These are phyloP conservation scores for Cladorrhinum samala DNA, from an alignment of 495 filamentous ascomycete genomes.

Conservation along the genomic window DNA sequence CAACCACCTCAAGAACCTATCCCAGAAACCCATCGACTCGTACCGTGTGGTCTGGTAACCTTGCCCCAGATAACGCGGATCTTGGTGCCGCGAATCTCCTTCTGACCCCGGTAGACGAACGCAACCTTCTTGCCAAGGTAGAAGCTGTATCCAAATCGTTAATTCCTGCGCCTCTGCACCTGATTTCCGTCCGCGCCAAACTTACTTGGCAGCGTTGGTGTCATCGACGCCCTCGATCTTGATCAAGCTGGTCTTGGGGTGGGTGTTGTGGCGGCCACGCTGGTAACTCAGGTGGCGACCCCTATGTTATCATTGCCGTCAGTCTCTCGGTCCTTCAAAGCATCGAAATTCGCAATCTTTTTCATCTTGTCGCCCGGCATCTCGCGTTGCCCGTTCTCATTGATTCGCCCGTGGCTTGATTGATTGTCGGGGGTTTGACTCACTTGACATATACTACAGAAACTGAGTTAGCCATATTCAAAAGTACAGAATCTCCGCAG, in stretches of 20 bases:
- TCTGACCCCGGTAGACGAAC: slow-evolving; percentile 91
- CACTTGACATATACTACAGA: slow-evolving; percentile 86
- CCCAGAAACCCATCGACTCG: slow-evolving; percentile 17
- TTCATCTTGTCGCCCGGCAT: neutral
- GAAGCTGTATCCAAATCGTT: slow-evolving; percentile 50
- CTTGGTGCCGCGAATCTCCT: slow-evolving; percentile 90
- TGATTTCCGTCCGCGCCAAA: slow-evolving; percentile 18
- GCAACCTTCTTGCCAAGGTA: slow-evolving; percentile 94
- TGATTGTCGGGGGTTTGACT: slow-evolving; percentile 43
- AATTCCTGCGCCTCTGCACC: slow-evolving; percentile 18
- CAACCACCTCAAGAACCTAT: neutral
- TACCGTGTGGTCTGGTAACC: slow-evolving; percentile 91
- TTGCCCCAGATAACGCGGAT: slow-evolving; percentile 99
- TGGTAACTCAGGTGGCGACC: slow-evolving; percentile 92
- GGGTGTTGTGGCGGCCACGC: slow-evolving; percentile 76
- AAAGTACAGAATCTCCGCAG: neutral
- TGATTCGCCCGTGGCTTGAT: neutral
- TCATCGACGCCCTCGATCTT: slow-evolving; percentile 96
- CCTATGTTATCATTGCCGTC: slow-evolving; percentile 45
- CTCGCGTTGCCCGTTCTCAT: slow-evolving; percentile 6
- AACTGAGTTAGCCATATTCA: slow-evolving; percentile 26
- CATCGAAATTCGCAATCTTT: neutral
- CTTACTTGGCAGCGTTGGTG: slow-evolving; percentile 75
- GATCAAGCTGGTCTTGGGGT: slow-evolving; percentile 81
- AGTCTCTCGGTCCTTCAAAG: slow-evolving; percentile 16